phyloP scores from a whole-genome alignment of 2,329 filamentous ascomycete species.

The Aspergillus quadrilineatus region DNA sequence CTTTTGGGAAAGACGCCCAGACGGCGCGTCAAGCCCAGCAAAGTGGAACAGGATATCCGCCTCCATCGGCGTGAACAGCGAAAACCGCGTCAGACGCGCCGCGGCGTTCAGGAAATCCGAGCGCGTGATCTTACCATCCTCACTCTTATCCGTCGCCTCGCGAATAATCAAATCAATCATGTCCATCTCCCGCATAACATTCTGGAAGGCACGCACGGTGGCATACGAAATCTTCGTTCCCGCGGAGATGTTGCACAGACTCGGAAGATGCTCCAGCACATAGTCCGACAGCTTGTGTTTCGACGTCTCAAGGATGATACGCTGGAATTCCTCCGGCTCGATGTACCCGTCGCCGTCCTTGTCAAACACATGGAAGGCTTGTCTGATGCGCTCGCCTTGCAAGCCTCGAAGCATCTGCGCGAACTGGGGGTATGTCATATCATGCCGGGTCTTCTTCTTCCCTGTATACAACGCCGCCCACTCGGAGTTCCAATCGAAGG shows the following conservation, averaged over 20 bases:
- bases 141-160: slow-evolving; percentile 77
- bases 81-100: slow-evolving; percentile 85
- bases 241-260: slow-evolving; percentile 89
- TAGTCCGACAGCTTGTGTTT: slow-evolving; percentile 97
- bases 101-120: slow-evolving; percentile 95
- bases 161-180: slow-evolving; percentile 90
- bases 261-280: slow-evolving; percentile 83
- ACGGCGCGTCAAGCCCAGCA: slow-evolving; percentile 85
- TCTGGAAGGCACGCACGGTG: slow-evolving; percentile 96
- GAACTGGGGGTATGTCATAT: slow-evolving; percentile 94
- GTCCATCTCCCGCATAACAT: slow-evolving; percentile 97
- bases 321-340: slow-evolving; percentile 90
- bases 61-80: slow-evolving; percentile 96
- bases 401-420: slow-evolving; percentile 95
- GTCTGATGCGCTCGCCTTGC: slow-evolving; percentile 91
- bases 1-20: slow-evolving; percentile 73
- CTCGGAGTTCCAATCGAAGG: slow-evolving; percentile 95
- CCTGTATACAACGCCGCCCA: slow-evolving; percentile 96
- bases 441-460: slow-evolving; percentile 79
- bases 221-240: slow-evolving; percentile 96
- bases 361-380: slow-evolving; percentile 91
- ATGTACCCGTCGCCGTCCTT: slow-evolving; percentile 92
- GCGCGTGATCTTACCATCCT: slow-evolving; percentile 89
- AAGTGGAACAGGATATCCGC: slow-evolving; percentile 99
- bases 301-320: slow-evolving; percentile 90